Evolutionary conservation across 805 yeast genomes (phyloP), one percentile per base, ranked within the genome.

Genomic region (Debaryomyces prosopidis): DNA sequence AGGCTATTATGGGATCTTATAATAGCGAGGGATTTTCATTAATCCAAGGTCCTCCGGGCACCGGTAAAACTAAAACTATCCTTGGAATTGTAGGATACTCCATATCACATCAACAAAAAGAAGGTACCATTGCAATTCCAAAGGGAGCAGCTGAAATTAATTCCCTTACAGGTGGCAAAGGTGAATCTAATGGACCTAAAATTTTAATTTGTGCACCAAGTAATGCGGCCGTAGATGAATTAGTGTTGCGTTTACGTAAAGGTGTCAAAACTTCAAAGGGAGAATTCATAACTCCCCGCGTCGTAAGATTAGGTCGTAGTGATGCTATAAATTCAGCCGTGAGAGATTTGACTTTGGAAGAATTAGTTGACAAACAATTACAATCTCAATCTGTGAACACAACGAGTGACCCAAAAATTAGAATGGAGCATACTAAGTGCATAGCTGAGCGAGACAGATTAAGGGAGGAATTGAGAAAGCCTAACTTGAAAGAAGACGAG

Each of bases 31-130:
- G 99, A 0, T 89, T 94, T 59, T 84, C 95, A 0, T 73, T 94
- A 43, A 91, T 94, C 63, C 99, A 94, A 68, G 99, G 97, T 46
- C 99, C 99, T 0, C 99, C 99, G 0, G 99, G 99, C 65, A 92
- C 98, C 0, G 99, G 99, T 72, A 94, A 94, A 63, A 95, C 99
- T 1, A 95, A 92, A 62, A 94, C 99, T 0, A 94, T 95, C 67
- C 63, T 94, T 37, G 97, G 97, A 18, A 84, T 92, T 40, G 80
- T 92, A 27, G 97, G 97, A 0, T 81, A 89, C 44, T 81, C 83
- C 48, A 63, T 87, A 36, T 77, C 88, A 0, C 57, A 52, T 14
- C 50, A 48, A 8, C 45, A 45, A 20, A 54, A 54, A 10, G 50
- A 52, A 6, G 46, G 56, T 31, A 45, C 49, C 0, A 60, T 67